phyloP scores from a whole-genome alignment of 148 eudicot species.

The Gaultheria prostrata region DNA sequence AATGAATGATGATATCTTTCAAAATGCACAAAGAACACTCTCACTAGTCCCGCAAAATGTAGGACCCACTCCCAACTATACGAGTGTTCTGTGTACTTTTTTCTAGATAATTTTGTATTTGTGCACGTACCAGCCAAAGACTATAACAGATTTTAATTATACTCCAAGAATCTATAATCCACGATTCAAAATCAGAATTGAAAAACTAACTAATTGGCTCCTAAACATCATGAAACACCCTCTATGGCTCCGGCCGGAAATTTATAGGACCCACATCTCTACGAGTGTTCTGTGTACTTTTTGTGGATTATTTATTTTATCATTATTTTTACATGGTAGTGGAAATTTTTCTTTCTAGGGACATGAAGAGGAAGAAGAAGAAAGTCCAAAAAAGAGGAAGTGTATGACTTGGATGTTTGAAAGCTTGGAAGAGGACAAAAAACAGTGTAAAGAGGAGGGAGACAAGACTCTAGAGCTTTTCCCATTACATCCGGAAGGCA shows the following conservation, averaged over 20 bases:
- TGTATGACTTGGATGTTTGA: constrained; percentile 61
- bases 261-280: not conserved
- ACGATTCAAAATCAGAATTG: not conserved
- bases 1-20: not conserved
- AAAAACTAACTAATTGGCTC: not conserved
- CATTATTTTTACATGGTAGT: not conserved
- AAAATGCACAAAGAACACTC: too few species aligned
- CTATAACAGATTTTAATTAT: not conserved
- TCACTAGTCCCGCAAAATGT: too few species aligned
- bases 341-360: constrained; percentile 28
- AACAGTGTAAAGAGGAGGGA: constrained; percentile 29
- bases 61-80: too few species aligned
- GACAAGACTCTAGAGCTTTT: constrained; percentile 80
- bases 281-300: not conserved
- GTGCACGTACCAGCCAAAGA: not conserved
- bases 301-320: not conserved
- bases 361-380: constrained; percentile 31
- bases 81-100: too few species aligned
- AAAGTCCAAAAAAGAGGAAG: constrained; percentile 66
- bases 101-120: not conserved
- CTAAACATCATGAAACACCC: not conserved
- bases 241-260: not conserved
- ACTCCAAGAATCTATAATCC: not conserved
- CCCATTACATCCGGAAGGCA: constrained; percentile 81
- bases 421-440: constrained; percentile 30